Percentiles rank a stretch among this genome's conserved stretches.
Conservation (phyloP, 2,329 filamentous ascomycete species). For the Onygenales sp. region DNA sequence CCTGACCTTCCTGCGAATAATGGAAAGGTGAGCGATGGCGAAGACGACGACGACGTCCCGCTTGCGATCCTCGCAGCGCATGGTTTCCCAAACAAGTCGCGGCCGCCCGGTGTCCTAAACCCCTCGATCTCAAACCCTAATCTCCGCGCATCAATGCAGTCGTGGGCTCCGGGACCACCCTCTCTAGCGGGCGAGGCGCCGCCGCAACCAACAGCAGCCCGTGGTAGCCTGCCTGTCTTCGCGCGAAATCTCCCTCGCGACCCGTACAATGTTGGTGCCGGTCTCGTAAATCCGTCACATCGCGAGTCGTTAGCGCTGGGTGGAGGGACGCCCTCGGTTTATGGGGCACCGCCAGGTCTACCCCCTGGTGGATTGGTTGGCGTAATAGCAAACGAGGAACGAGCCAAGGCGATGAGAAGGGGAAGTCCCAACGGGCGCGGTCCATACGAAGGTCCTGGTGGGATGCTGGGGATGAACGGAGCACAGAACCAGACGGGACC, state of each 20-base stretch:
- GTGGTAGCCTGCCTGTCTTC: constrained; percentile 63
- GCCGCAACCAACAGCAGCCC: constrained; percentile 25
- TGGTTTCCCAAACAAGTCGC: constrained; percentile 71
- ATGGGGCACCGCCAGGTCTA: constrained; percentile 29
- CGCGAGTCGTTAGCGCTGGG: constrained; percentile 67
- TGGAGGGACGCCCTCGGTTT: constrained; percentile 43
- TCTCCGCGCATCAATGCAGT: constrained; percentile 48
- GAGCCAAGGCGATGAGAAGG: constrained; percentile 65
- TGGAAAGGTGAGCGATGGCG: constrained; percentile 41
- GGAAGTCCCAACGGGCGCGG: constrained; percentile 62
- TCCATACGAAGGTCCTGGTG: constrained; percentile 24
- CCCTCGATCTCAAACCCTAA: constrained; percentile 63
- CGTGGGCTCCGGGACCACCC: constrained; percentile 43
- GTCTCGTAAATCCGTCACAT: constrained; percentile 61
- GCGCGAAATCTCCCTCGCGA: constrained; percentile 74
- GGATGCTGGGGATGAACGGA: constrained; percentile 19
- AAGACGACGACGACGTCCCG: constrained; percentile 81
- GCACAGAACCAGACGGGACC: background rate
- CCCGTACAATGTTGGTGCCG: constrained; percentile 65
- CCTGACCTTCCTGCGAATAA: constrained; percentile 17
- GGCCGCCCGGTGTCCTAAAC: constrained; percentile 60
- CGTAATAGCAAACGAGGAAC: constrained; percentile 78
- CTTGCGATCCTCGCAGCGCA: constrained; percentile 80
- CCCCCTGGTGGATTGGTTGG: constrained; percentile 75
- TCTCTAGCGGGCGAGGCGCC: constrained; percentile 48